Evolutionary conservation across 2,329 filamentous ascomycete species (phyloP).

Genomic region (Fusarium oligoseptatum): DNA sequence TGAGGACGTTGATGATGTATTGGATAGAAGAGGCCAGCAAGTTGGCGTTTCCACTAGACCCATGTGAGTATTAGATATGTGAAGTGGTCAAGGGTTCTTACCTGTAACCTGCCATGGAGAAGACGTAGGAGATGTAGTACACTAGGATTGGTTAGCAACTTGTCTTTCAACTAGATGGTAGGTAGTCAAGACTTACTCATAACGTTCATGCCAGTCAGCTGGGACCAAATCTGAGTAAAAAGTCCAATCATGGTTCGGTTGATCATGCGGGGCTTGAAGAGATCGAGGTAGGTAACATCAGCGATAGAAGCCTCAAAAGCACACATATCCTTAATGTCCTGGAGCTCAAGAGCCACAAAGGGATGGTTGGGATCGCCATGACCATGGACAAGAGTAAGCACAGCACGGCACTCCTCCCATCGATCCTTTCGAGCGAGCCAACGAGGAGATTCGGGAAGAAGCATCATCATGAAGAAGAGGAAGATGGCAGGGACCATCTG

Average conservation of each 20-base stretch:
- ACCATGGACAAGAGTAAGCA: constrained; percentile 71
- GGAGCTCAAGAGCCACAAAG: constrained; percentile 76
- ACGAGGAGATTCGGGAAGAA: constrained; percentile 67
- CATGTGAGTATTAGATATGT: background rate
- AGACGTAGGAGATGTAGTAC: constrained; percentile 71
- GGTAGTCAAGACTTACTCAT: constrained; percentile 60
- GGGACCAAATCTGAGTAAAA: constrained; percentile 69
- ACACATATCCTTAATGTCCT: constrained; percentile 79
- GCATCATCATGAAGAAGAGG: constrained; percentile 70
- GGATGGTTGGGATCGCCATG: constrained; percentile 74
- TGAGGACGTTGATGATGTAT: constrained; percentile 82
- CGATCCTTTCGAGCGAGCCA: constrained; percentile 78
- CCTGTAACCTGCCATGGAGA: constrained; percentile 55
- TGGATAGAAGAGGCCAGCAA: constrained; percentile 68
- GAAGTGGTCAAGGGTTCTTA: no score
- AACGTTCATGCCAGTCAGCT: constrained; percentile 69
- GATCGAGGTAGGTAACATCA: constrained; percentile 78
- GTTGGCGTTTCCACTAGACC: constrained; percentile 57
- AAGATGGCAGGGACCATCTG: constrained; percentile 70
- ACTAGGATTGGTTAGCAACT: constrained; percentile 45
- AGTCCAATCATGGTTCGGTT: constrained; percentile 65
- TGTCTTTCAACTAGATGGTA: background rate
- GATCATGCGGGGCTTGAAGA: constrained; percentile 77
- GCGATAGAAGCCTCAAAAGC: constrained; percentile 79
- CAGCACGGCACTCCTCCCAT: constrained; percentile 68